phyloP scores from a whole-genome alignment of 164 flowering plant genomes.

The Cinnamomum micranthum region DNA sequence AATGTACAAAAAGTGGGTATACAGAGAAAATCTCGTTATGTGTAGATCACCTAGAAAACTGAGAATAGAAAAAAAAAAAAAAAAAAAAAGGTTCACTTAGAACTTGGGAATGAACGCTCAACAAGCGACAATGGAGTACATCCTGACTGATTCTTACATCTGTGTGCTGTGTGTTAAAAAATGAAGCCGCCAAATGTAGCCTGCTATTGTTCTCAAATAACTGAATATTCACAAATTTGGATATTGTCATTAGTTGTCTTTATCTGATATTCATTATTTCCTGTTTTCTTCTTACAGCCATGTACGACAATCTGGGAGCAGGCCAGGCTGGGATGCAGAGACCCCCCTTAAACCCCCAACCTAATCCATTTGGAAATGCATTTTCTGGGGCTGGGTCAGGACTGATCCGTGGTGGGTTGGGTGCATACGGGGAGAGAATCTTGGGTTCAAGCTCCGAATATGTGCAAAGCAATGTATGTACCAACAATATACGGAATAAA shows the following conservation, averaged over 20 bases:
- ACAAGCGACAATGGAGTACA: no score
- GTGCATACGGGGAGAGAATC: constrained; percentile 87
- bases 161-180: no score
- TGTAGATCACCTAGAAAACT: no score
- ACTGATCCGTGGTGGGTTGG: constrained; percentile 70
- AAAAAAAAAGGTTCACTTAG: no score
- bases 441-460: constrained; percentile 88
- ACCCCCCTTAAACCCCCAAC: constrained; percentile 46
- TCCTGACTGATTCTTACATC: no score
- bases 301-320: constrained; percentile 40
- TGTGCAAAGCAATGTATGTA: constrained; percentile 89
- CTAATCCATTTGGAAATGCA: constrained; percentile 67
- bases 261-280: background rate
- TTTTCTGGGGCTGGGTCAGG: constrained; percentile 82
- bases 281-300: constrained; percentile 27
- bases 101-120: no score
- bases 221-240: background rate
- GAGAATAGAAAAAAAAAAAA: no score
- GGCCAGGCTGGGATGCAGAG: constrained; percentile 10
- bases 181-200: background rate
- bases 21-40: no score
- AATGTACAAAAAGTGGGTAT: no score
- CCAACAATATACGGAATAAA: background rate
- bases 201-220: background rate
- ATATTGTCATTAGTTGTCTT: background rate